Percentiles rank a stretch among this genome's conserved stretches.
These are phyloP conservation scores for Pseudonitzschia pungens DNA, from an alignment of 108 stramenopile genomes.

Conservation along the genomic window DNA sequence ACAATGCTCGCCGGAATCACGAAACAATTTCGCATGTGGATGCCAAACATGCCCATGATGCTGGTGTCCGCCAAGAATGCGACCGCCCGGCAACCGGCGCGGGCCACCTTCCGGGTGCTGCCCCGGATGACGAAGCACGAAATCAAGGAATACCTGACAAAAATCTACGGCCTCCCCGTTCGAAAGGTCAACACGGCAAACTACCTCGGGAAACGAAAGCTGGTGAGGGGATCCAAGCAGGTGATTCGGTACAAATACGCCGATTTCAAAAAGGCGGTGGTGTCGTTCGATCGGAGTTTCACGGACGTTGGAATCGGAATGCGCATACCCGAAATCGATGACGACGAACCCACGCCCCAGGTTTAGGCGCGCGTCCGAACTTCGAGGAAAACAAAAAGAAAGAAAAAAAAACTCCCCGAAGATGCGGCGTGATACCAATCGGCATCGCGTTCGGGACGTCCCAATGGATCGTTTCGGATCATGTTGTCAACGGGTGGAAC, in stretches of 20 bases:
- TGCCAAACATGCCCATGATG: constrained; percentile 85
- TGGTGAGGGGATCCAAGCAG: constrained; percentile 56
- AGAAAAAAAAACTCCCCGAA: neutral
- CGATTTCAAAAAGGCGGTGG: constrained; percentile 88
- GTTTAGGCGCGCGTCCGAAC: neutral
- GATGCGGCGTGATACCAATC: no score
- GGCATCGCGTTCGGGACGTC: no score
- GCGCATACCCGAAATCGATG: constrained; percentile 55
- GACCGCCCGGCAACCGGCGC: constrained; percentile 56
- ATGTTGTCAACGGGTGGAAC: no score
- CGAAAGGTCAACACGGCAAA: constrained; percentile 84
- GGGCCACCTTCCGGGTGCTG: constrained; percentile 79
- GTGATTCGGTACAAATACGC: constrained; percentile 64
- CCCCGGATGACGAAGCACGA: constrained; percentile 96
- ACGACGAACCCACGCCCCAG: constrained; percentile 22
- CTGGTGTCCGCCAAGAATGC: constrained; percentile 71
- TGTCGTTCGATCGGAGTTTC: constrained; percentile 75
- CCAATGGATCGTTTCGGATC: no score
- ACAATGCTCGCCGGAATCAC: constrained; percentile 32
- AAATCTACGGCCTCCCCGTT: constrained; percentile 90
- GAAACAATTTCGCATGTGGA: constrained; percentile 74
- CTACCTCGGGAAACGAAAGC: constrained; percentile 81
- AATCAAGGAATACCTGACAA: constrained; percentile 90
- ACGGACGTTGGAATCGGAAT: constrained; percentile 65
- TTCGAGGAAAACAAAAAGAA: neutral